Conservation (phyloP, 1,139 yeast genomes). For the Protomyces inouyei region DNA sequence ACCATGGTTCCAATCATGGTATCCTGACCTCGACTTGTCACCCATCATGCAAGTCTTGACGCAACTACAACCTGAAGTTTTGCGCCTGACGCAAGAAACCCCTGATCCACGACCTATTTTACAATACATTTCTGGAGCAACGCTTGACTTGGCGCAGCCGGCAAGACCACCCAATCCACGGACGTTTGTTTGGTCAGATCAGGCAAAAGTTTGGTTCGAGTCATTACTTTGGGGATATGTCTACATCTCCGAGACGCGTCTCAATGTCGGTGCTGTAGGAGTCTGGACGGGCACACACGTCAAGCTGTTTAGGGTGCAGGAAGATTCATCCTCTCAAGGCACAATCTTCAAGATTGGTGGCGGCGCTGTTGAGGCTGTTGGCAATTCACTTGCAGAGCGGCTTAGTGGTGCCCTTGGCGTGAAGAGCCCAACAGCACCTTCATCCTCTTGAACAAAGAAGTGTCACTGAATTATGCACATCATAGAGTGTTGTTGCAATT, state of each 20-base stretch:
- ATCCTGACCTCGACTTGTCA: constrained; percentile 28
- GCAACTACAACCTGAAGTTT: constrained; percentile 25
- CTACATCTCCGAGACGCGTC: constrained; percentile 44
- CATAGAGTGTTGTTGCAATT: neutral
- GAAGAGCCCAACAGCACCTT: neutral
- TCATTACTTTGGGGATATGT: constrained; percentile 63
- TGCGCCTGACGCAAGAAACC: constrained; percentile 8
- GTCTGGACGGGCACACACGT: constrained; percentile 28
- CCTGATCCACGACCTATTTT: constrained; percentile 25
- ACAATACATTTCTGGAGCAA: constrained; percentile 5
- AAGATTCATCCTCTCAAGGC: neutral
- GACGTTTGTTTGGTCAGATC: constrained; percentile 56
- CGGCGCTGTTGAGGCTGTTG: constrained; percentile 15
- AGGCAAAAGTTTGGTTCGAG: constrained; percentile 73
- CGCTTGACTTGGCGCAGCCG: constrained; percentile 31
- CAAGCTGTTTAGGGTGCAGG: constrained; percentile 16
- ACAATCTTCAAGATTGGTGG: constrained; percentile 18
- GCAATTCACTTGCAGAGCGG: constrained; percentile 3
- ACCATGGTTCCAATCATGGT: constrained; percentile 31
- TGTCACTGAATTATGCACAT: no score
- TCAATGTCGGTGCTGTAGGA: constrained; percentile 22
- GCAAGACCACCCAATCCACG: constrained; percentile 46
- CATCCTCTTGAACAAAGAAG: neutral
- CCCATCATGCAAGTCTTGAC: constrained; percentile 22
- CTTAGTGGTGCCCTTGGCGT: neutral